Base-by-base conservation (phyloP, 768 basidiomycete species). In the Phlebiopsis flavidoalba region DNA sequence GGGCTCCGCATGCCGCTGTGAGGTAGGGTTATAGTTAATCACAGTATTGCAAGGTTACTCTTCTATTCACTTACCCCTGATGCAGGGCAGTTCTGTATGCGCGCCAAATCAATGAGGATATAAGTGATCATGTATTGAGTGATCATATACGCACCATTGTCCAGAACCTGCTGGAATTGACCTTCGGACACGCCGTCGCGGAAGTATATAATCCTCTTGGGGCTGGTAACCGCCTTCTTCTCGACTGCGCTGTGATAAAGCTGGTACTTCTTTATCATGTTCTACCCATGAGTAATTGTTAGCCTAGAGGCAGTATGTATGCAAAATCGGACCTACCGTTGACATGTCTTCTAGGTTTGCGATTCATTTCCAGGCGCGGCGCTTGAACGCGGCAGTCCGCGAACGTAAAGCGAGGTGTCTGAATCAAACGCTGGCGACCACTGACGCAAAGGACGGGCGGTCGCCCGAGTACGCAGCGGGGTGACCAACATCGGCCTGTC, bases 351-450 rank as follows among this genome's bases (percentile, higher is more conserved):
- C 73, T 24, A 93, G n/a, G 67, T 43, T 88, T 87, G 21, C 83
- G 82, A 33, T 93, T 92, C 67, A 93, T 89, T 66, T 93, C 92
- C 64, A 82, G 81, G 0, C 87, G 78, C 12, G 87, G 85, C 0
- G 64, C 78, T 70, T 93, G 90, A 3, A 88, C 87, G n/a, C 81
- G 79, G 53, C 80, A 84, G 40, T 80, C 85, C 37, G 77, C 77
- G 26, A n/a, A 78, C 60, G 61, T 92, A 93, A 70, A 91, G 91
- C 6, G 88, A 87, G 0, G 81, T 83, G 59, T 86, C 82, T 0
- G 83, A 82, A 69, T 93, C 92, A 31, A n/a, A 93, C 85, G 63
- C 86, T 93, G 33, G 82, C 90, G 17, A 93, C 91, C 5, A 93
- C 75, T 7, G 89, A 80, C 0, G 91, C 88, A 70, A 89, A 93